Evolutionary conservation across 805 yeast species (phyloP), one percentile per base, ranked within the genome.

Genomic region (Yamadazyma sp.): DNA sequence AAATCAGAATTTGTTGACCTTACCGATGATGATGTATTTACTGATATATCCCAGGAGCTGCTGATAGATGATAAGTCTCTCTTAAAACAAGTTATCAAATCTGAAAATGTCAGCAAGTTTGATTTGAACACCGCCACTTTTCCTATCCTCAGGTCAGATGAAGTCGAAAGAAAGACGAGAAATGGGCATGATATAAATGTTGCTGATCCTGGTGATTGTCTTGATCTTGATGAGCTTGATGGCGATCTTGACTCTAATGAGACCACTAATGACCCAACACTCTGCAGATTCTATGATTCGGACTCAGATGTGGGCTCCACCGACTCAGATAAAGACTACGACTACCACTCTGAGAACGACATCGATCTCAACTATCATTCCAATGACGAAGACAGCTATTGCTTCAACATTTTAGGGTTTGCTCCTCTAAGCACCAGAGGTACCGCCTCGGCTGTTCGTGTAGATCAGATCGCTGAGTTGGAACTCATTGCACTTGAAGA

Each of bases 341-440:
- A 37, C 4, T 42, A 25, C 25, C 12, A 11, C 6, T 18, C 41
- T 5, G 33, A 32, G 21, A 31, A 40, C 25, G 49, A 46, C 22
- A 46, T 46, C 6, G 49, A 46, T 22, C 22, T 42, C 9, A 38
- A 46, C 30, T 46, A 42, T 15, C 21, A 23, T 19, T 40, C 49
- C 4, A 23, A 29, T 5, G 49, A 46, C 26, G 49, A 46, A 28
- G 13, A 28, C 3, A 37, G 25, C 3, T 42, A 46, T 19, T 23
- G 45, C 13, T 46, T 42, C 21, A 34, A 34, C 13, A 40, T 45
- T 6, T 12, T 40, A 1, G 42, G 48, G 3, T 35, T 37, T 15
- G 33, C 35, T 27, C 46, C 48, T 3, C 22, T 28, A 11, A 27
- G 38, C 11, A 27, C 33, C 21, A 31, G 35, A 14, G 38, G 40